These are phyloP conservation scores for Chloranthus sessilifolius DNA, from an alignment of 164 flowering plant species.

Conservation along the genomic window DNA sequence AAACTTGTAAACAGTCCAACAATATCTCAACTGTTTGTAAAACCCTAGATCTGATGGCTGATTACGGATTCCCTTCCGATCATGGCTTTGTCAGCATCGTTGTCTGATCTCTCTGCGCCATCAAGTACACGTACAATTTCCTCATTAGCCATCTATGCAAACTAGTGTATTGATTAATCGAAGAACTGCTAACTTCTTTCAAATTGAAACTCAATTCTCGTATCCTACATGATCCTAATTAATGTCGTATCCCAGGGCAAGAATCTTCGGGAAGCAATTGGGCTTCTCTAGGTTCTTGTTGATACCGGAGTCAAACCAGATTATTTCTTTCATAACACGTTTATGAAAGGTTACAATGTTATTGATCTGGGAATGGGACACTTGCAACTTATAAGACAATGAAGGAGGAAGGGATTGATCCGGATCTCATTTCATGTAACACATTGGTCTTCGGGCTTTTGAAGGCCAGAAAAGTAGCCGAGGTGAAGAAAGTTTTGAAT, in stretches of 20 bases:
- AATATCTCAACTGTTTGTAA: conserved; percentile 31
- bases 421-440: conserved; percentile 75
- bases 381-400: conserved; percentile 67
- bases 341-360: conserved; percentile 88
- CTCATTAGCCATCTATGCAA: conserved; percentile 61
- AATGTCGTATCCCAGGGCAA: conserved; percentile 68
- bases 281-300: conserved; percentile 45
- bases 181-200: conserved; percentile 36
- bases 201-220: conserved; percentile 58
- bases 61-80: conserved; percentile 48
- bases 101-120: conserved; percentile 56
- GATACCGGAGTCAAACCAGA: conserved; percentile 77
- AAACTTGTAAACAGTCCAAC: conserved; percentile 29
- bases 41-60: conserved; percentile 53
- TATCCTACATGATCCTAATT: conserved; percentile 83
- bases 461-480: conserved; percentile 61
- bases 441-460: conserved; percentile 86
- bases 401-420: conserved; percentile 74
- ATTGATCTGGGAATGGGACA: conserved; percentile 55
- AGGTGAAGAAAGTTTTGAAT: conserved; percentile 54
- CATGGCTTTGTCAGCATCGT: conserved; percentile 54
- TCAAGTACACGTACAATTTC: conserved; percentile 66
- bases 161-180: conserved; percentile 49
- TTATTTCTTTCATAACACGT: conserved; percentile 75
- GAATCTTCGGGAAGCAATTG: conserved; percentile 69